Conservation (phyloP, 306 rosid genomes). For the Bauhinia variegata region DNA sequence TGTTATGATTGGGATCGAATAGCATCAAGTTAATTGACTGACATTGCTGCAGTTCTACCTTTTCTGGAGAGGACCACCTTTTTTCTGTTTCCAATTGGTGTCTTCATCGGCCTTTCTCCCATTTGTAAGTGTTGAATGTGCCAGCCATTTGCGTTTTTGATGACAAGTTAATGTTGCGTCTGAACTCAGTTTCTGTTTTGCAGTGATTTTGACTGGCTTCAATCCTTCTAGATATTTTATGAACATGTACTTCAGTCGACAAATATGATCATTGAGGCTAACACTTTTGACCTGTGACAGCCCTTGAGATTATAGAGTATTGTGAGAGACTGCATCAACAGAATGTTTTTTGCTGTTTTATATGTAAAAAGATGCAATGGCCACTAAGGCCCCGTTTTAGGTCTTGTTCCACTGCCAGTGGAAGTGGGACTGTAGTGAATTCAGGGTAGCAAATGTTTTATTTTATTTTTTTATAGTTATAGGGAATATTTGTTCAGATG, state of each 20-base stretch:
- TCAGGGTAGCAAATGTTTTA: constrained; percentile 54
- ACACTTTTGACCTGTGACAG: constrained; percentile 53
- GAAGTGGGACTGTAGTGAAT: constrained; percentile 52
- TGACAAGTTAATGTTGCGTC: constrained; percentile 20
- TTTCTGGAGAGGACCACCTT: constrained; percentile 95
- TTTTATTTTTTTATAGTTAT: constrained; percentile 49
- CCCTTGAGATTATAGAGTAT: constrained; percentile 51
- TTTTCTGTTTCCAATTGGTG: constrained; percentile 91
- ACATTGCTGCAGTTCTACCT: constrained; percentile 80
- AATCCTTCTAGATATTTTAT: constrained; percentile 96
- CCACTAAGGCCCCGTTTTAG: constrained; percentile 42
- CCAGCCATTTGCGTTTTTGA: constrained; percentile 30
- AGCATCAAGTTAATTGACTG: constrained; percentile 29
- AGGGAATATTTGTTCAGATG: constrained; percentile 51
- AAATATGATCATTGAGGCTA: constrained; percentile 50
- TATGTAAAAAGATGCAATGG: constrained; percentile 29
- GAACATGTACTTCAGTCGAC: constrained; percentile 83
- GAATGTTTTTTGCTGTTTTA: constrained; percentile 46
- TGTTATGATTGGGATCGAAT: constrained; percentile 16
- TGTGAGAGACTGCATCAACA: constrained; percentile 41
- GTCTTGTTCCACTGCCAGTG: constrained; percentile 50
- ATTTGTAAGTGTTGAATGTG: constrained; percentile 74
- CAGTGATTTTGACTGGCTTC: constrained; percentile 98
- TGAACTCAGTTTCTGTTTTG: constrained; percentile 43
- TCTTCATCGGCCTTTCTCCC: constrained; percentile 87